Conservation (phyloP, 2,329 filamentous ascomycete genomes). For the Hawksworthiomyces lignivorus region DNA sequence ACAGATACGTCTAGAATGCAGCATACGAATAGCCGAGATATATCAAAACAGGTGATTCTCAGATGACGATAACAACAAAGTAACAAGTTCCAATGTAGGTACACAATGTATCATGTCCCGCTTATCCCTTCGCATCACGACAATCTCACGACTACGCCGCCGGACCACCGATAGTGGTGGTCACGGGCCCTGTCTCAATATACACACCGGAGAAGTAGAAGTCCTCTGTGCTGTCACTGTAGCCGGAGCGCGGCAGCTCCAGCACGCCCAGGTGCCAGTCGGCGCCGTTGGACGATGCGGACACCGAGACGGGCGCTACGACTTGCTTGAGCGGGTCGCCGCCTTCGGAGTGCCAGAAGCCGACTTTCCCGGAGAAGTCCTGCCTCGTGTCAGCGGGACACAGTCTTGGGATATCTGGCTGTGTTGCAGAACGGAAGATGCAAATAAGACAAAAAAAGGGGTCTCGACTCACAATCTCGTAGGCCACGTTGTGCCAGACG, state of each 20-base stretch:
- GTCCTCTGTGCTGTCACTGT: conserved; percentile 50
- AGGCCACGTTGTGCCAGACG: conserved; percentile 69
- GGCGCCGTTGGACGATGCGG: conserved; percentile 56
- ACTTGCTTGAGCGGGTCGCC: conserved; percentile 47
- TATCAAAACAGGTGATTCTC: no score
- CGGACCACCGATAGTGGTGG: conserved; percentile 21
- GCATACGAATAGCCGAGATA: no score
- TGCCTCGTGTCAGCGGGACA: no score
- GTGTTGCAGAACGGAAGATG: no score
- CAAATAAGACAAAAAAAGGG: no score
- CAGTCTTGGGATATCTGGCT: no score
- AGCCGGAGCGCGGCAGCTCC: conserved; percentile 51
- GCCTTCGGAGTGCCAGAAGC: conserved; percentile 64
- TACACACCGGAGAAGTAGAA: conserved; percentile 68
- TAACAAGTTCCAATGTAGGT: no score
- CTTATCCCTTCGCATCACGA: no score
- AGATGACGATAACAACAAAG: no score
- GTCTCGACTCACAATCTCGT: conserved; percentile 42
- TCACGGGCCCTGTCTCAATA: conserved; percentile 48
- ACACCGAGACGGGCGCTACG: conserved; percentile 51
- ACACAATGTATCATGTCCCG: no score
- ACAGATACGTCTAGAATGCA: no score
- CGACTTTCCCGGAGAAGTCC: conserved; percentile 57
- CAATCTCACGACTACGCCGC: background rate
- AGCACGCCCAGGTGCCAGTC: conserved; percentile 69